Base-by-base conservation (phyloP, 192 early-diverging fungal species). In the Helicostylum pulchrum region DNA sequence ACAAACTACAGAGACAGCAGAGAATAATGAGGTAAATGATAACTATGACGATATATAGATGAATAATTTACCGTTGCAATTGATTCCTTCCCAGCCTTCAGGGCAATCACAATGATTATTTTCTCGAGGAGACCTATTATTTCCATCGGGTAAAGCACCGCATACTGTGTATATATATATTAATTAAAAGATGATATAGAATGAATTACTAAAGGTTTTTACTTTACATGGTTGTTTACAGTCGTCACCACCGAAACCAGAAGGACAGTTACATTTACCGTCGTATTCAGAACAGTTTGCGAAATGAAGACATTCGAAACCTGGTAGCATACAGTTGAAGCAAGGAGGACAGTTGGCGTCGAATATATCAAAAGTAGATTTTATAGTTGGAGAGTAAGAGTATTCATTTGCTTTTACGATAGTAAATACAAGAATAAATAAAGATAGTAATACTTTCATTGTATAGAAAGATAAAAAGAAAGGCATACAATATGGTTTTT, bases 51-150 rank as follows among this genome's bases (percentile, higher is more conserved):
- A 48, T 21, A 14, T 26, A 10, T 20, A 60, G 57, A n/a, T n/a
- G n/a, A n/a, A n/a, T n/a, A n/a, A n/a, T n/a, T 36, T 73, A 88
- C 86, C 83, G 76, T 97, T 97, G 81, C 94, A 97, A 70, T 97
- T 97, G 70, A 92, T 92, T 46, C 94, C 94, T 44, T 83, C 86
- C 94, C 94, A 97, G 15, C 92, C 93, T 19, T 90, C 87, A 31
- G 84, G 74, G 67, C 94, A 97, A 36, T 87, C 77, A 62, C 93
- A 94, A 3, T 82, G 65, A 21, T 82, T 68, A 36, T 77, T 77
- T 50, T 79, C 71, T 32, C 87, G 77, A 4, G 74, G 78, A 10
- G 75, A 77, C 12, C 89, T 83, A 26, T 85, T 80, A 12, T 62
- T 72, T n/a, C 86, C 85, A 63, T 87, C 87, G 0, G 85, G 66